A percentile compares a stretch with the other conserved stretches of the same genome.
These are phyloP conservation scores for Triangularia verruculosa DNA, from an alignment of 2,329 filamentous ascomycete species.

Conservation along the genomic window DNA sequence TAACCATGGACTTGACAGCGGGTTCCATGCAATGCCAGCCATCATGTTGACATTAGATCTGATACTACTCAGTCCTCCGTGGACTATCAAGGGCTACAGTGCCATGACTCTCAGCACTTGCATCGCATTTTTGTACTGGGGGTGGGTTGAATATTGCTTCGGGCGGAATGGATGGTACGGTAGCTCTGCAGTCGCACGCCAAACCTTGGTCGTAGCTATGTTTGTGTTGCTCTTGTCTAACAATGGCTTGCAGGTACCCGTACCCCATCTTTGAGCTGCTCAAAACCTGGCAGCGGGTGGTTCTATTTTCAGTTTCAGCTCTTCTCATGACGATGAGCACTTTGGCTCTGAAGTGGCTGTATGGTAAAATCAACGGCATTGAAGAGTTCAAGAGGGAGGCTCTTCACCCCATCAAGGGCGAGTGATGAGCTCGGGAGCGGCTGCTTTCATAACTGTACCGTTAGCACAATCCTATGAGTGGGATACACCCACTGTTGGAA, in stretches of 20 bases:
- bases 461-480: background rate
- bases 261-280: constrained; percentile 80
- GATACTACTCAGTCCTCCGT: constrained; percentile 68
- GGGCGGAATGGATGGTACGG: constrained; percentile 62
- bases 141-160: constrained; percentile 73
- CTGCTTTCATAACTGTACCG: background rate
- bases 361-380: constrained; percentile 63
- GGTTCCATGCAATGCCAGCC: constrained; percentile 65
- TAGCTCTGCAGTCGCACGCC: background rate
- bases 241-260: constrained; percentile 60
- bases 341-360: constrained; percentile 64
- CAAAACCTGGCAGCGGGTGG: constrained; percentile 60
- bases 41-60: constrained; percentile 63
- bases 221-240: constrained; percentile 4
- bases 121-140: constrained; percentile 69
- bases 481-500: background rate
- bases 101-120: constrained; percentile 56
- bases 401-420: constrained; percentile 32
- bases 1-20: constrained; percentile 26
- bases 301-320: constrained; percentile 69
- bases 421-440: constrained; percentile 14
- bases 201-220: background rate
- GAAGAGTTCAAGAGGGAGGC: constrained; percentile 40
- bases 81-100: constrained; percentile 60
- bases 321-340: constrained; percentile 70